phyloP scores from a whole-genome alignment of 2,329 filamentous ascomycete genomes.

The Dothistroma pini region DNA sequence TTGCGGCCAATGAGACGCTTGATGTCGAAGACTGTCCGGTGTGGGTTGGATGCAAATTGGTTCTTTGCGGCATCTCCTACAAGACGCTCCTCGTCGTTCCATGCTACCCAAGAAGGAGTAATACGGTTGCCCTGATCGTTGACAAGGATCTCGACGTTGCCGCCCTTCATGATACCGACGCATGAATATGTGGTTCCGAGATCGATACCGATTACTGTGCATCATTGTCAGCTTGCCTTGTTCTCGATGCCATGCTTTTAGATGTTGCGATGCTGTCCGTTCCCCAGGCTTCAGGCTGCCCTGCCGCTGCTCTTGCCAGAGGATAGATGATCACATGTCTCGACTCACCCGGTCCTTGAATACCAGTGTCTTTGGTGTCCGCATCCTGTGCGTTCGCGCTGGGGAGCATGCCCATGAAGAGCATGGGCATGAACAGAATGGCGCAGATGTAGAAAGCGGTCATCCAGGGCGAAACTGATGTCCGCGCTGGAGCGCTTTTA shows the following conservation, averaged over 20 bases:
- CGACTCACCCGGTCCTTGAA: conserved; percentile 60
- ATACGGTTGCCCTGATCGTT: conserved; percentile 98
- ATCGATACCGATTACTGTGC: conserved; percentile 84
- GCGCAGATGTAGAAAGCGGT: conserved; percentile 88
- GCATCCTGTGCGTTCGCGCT: conserved; percentile 61
- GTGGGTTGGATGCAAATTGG: conserved; percentile 61
- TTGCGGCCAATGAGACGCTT: conserved; percentile 53
- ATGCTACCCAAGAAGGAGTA: conserved; percentile 59
- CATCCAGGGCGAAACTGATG: conserved; percentile 56
- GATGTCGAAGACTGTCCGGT: conserved; percentile 47
- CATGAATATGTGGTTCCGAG: conserved; percentile 83
- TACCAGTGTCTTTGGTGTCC: conserved; percentile 65
- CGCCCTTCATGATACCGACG: conserved; percentile 93
- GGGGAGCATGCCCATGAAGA: conserved; percentile 65
- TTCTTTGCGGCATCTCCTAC: conserved; percentile 98
- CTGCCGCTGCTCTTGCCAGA: not conserved
- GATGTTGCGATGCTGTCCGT: not conserved
- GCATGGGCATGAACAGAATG: conserved; percentile 78
- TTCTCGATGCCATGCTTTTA: not conserved
- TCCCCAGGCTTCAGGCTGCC: not conserved
- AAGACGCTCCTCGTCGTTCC: conserved; percentile 93
- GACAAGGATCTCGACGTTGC: conserved; percentile 91
- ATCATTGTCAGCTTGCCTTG: conserved; percentile 7
- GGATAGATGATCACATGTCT: not conserved
- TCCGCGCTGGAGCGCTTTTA: conserved; percentile 27